Percentiles rank a stretch among this genome's conserved stretches.
phyloP scores from a whole-genome alignment of 768 basidiomycete species.

The Crassisporium funariophilum region DNA sequence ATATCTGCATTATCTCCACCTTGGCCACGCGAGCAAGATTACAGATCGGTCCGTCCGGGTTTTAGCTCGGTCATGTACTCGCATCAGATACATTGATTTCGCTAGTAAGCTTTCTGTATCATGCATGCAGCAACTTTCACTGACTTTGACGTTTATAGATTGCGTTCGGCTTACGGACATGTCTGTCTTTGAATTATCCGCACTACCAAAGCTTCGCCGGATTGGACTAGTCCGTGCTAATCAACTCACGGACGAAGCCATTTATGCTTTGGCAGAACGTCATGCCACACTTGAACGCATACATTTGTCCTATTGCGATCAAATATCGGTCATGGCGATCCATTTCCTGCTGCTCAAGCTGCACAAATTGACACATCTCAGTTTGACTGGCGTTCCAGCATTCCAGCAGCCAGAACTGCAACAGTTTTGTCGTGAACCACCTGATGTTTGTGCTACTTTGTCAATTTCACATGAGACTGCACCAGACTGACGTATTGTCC shows the following conservation, averaged over 20 bases:
- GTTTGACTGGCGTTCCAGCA: slow-evolving; percentile 93
- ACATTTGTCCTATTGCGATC: slow-evolving; percentile 96
- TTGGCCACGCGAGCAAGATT: slow-evolving; percentile 89
- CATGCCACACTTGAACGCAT: slow-evolving; percentile 91
- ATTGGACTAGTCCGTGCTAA: slow-evolving; percentile 93
- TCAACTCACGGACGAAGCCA: slow-evolving; percentile 92
- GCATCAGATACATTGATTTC: slow-evolving; percentile 93
- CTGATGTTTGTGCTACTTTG: slow-evolving; percentile 57
- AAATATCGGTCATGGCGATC: slow-evolving; percentile 89
- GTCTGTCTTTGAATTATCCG: slow-evolving; percentile 90
- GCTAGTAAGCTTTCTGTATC: slow-evolving; percentile 66
- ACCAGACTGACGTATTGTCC: slow-evolving; percentile 7
- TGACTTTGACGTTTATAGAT: slow-evolving; percentile 45
- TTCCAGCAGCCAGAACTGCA: slow-evolving; percentile 87
- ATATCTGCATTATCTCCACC: slow-evolving; percentile 91
- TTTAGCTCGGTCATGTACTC: slow-evolving; percentile 84
- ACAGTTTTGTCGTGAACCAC: slow-evolving; percentile 86
- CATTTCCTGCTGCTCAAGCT: slow-evolving; percentile 88
- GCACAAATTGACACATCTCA: slow-evolving; percentile 91
- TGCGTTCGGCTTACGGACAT: slow-evolving; percentile 88
- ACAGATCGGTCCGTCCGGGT: slow-evolving; percentile 86
- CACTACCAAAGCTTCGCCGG: slow-evolving; percentile 85
- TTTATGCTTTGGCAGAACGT: slow-evolving; percentile 84
- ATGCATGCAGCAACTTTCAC: slow-evolving; percentile 1
- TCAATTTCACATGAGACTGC: slow-evolving; percentile 4